Conservation (phyloP, 768 basidiomycete genomes). For the Boletus sp. region DNA sequence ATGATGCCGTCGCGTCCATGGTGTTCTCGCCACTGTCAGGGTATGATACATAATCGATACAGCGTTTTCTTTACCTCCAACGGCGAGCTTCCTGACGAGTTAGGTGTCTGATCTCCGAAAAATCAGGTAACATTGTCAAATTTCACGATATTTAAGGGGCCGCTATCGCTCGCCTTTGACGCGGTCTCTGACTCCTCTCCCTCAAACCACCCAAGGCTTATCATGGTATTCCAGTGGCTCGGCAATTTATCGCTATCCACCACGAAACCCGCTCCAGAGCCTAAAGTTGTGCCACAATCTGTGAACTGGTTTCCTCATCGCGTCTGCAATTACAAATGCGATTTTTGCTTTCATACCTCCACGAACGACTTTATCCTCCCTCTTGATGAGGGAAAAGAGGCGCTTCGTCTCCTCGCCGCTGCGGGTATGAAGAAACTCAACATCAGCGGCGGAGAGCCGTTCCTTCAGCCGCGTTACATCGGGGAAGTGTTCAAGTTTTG, state of each 20-base stretch:
- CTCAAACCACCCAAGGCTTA: not conserved
- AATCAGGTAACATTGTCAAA: too few relatives aligned
- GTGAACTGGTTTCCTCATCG: constrained; percentile 18
- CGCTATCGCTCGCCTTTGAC: too few relatives aligned
- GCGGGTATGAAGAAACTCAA: constrained; percentile 36
- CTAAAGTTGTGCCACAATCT: constrained; percentile 11
- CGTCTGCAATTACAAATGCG: constrained; percentile 31
- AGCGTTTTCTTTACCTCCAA: not conserved
- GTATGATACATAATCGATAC: not conserved
- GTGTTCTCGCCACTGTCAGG: too few relatives aligned
- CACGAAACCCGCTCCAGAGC: not conserved
- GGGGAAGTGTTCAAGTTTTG: constrained; percentile 34
- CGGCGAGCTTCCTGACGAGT: too few relatives aligned
- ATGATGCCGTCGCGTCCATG: too few relatives aligned
- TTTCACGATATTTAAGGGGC: too few relatives aligned
- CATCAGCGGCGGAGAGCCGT: constrained; percentile 35
- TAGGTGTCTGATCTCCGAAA: not conserved
- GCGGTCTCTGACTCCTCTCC: too few relatives aligned
- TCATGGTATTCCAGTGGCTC: constrained; percentile 7
- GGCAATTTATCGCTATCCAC: not conserved
- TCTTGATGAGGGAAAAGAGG: constrained; percentile 31
- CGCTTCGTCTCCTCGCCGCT: constrained; percentile 27
- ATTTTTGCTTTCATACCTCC: constrained; percentile 37
- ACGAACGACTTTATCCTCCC: constrained; percentile 28
- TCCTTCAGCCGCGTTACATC: constrained; percentile 31